Conservation (phyloP, 768 basidiomycete species). For the Boletus eberwhitei region DNA sequence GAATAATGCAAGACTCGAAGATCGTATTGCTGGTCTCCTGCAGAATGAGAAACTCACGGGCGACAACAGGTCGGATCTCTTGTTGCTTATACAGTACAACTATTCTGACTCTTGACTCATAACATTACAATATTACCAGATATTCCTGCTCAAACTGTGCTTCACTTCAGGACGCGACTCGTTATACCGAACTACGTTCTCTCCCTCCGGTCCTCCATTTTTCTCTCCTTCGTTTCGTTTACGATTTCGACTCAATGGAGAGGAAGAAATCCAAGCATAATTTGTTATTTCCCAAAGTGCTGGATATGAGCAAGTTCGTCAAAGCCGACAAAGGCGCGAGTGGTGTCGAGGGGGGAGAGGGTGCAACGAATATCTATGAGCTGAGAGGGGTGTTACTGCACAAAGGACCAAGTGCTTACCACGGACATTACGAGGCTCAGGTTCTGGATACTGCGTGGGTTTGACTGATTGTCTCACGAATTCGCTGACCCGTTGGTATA, state of each 20-base stretch:
- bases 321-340: conserved; percentile 24
- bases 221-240: conserved; percentile 91
- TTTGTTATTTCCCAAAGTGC: conserved; percentile 68
- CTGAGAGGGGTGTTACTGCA: conserved; percentile 83
- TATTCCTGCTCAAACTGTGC: conserved; percentile 81
- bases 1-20: conserved; percentile 72
- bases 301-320: conserved; percentile 74
- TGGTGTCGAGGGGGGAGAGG: conserved; percentile 14
- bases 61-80: conserved; percentile 67
- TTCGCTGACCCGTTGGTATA: conserved; percentile 2
- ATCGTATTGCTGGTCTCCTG: conserved; percentile 63
- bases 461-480: background rate
- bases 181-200: conserved; percentile 64
- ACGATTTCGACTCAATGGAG: conserved; percentile 71
- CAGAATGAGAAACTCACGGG: conserved; percentile 71
- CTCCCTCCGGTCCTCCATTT: conserved; percentile 91
- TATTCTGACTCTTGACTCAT: background rate
- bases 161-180: conserved; percentile 70
- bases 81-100: background rate
- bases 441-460: conserved; percentile 70
- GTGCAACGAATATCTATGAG: conserved; percentile 57
- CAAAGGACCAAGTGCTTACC: conserved; percentile 89
- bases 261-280: conserved; percentile 84
- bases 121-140: conserved; percentile 35
- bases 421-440: conserved; percentile 86